Base-by-base conservation (phyloP, 2,329 filamentous ascomycete species). In the Colletotrichum karsti region DNA sequence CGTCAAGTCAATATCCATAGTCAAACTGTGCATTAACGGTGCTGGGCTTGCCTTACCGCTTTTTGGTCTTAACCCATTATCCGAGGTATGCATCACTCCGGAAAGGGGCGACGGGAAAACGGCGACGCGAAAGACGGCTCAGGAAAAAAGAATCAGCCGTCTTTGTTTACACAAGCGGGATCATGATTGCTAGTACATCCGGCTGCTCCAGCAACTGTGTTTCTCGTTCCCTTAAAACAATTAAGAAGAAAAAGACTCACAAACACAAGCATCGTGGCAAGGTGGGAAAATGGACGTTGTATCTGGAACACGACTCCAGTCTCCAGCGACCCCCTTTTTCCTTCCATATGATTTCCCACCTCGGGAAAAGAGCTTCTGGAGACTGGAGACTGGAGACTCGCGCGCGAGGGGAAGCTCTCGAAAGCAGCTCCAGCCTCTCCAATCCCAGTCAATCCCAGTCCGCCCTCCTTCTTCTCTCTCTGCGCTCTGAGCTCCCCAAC, bases 171-270 rank as follows among this genome's bases (percentile, higher is more conserved):
- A 20, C 33, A 8, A 13, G 13, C 30, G 9, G 28, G 26, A 30
- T 33, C 2, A 30, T 20, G 22, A 35, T 54, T 46, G 56, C 46
- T 44, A 51, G 44, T n/a, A 22, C 24, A 42, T 51, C 42, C 35
- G 51, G 64, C 64, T 63, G 59, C 53, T 67, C 41, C 24, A 44
- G 63, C 59, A 67, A 63, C 59, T 37, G 48, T n/a, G 18, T n/a
- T n/a, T n/a, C 54, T 41, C 41, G 24, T 33, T 41, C 37, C 53
- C n/a, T 10, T 50, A 22, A 22, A 22, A 46, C 9, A 15, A 24
- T 46, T 35, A 35, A 2, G 24, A 22, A 46, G 42, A 46, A 18
- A 46, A 24, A 46, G 42, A 46, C 5, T 22, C 20, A 46, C 20
- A 22, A 24, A 46, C 13, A 24, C 5, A 22, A 5, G 24, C 13